phyloP scores from a whole-genome alignment of 768 basidiomycete species.

The Coprinopsis strossmayeri region DNA sequence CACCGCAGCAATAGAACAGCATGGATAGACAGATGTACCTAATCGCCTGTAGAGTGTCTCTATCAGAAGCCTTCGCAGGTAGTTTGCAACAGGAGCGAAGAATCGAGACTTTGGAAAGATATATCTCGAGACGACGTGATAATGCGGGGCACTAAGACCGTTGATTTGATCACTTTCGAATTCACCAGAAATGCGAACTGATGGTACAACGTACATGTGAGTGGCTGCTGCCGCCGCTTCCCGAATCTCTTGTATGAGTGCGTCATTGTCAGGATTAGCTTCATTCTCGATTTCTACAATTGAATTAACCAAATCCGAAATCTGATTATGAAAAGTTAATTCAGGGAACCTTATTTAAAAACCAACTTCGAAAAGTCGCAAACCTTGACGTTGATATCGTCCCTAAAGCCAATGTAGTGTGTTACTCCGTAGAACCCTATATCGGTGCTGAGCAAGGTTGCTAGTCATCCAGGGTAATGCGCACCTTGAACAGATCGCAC shows the following conservation, averaged over 20 bases:
- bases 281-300: constrained; percentile 43
- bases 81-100: constrained; percentile 29
- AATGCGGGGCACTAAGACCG: constrained; percentile 41
- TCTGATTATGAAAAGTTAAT: constrained; percentile 17
- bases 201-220: constrained; percentile 44
- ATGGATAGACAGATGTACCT: constrained; percentile 24
- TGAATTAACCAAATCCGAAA: constrained; percentile 41
- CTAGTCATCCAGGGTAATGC: background rate
- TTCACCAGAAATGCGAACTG: background rate
- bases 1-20: background rate
- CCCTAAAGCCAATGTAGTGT: constrained; percentile 58
- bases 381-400: constrained; percentile 45
- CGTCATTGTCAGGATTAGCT: constrained; percentile 25
- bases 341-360: background rate
- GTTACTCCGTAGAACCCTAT: constrained; percentile 56
- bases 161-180: background rate
- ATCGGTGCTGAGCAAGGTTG: too few species aligned
- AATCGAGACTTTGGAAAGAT: constrained; percentile 24
- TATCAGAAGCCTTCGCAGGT: constrained; percentile 43
- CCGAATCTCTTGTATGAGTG: constrained; percentile 33
- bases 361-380: background rate
- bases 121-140: constrained; percentile 44
- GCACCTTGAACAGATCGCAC: constrained; percentile 48
- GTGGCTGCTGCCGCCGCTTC: constrained; percentile 35
- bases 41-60: constrained; percentile 60